Evolutionary conservation across 805 yeast genomes (phyloP).

Genomic region (Candida morakotiae): DNA sequence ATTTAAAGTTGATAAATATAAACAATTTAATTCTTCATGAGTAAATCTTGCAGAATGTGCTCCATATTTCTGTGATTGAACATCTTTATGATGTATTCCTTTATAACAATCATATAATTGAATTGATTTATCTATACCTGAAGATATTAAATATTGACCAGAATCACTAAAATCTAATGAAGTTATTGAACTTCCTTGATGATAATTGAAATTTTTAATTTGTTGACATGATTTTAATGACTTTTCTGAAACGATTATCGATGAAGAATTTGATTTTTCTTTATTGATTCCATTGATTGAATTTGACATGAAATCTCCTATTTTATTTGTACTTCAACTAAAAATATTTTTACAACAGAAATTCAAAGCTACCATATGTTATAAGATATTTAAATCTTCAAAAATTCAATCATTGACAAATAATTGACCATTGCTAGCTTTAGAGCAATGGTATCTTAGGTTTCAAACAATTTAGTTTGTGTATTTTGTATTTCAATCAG

Average conservation of each 20-base stretch:
- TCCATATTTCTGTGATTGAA: slow-evolving; percentile 87
- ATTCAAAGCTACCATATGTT: too few species aligned
- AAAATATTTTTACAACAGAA: too few species aligned
- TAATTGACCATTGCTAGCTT: too few species aligned
- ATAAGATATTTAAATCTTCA: too few species aligned
- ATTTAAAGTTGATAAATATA: slow-evolving; percentile 72
- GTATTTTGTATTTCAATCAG: too few species aligned
- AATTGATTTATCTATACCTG: slow-evolving; percentile 79
- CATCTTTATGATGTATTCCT: slow-evolving; percentile 66
- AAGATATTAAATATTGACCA: slow-evolving; percentile 71
- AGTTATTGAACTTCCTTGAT: slow-evolving; percentile 55
- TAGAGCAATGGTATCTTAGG: too few species aligned
- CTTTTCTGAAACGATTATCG: slow-evolving; percentile 21
- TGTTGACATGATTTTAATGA: slow-evolving; percentile 28
- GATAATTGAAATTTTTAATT: slow-evolving; percentile 48
- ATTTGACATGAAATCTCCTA: too few species aligned
- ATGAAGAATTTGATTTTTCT: too few species aligned
- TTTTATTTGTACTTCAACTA: too few species aligned
- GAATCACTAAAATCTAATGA: slow-evolving; percentile 77
- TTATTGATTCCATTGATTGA: slow-evolving; percentile 9
- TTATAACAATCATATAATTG: slow-evolving; percentile 73
- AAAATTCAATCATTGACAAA: too few species aligned
- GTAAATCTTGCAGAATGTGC: slow-evolving; percentile 84
- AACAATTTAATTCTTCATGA: slow-evolving; percentile 64
- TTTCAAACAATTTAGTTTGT: too few species aligned